Base-by-base conservation (phyloP, 352 stramenopile species). In the Aphanomyces stellatus region DNA sequence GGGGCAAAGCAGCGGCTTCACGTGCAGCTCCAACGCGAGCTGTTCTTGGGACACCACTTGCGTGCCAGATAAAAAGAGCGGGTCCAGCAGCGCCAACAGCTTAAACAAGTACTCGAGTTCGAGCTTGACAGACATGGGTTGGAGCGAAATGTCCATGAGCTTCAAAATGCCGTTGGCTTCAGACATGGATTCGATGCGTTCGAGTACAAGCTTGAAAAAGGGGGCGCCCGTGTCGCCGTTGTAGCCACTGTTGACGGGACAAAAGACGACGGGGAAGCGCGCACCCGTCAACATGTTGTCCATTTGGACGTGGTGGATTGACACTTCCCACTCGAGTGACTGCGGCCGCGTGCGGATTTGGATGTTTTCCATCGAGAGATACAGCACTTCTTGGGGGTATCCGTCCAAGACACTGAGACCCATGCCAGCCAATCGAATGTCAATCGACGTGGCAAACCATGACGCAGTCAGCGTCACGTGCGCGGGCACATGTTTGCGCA, bases 61-160 rank as follows among this genome's bases (percentile, higher is more conserved):
- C 24, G 84, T 65, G 60, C 91, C 83, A 1, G 82, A 90, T 13
- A 86, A 72, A 27, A 95, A 63, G 43, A 89, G 90, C 27, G 84
- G 86, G 31, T 95, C 86, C 27, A 95, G 61, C 41, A 95, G 62
- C 67, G 88, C 89, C 13, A 92, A 74, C 6, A 95, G 75, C 62
- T 81, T 91, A 40, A 93, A 76, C 49, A 95, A 62, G 62, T 91
- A 95, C 65, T 95, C 86, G 33, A 95, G 79, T 71, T 95, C 86
- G 24, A 91, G 76, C 71, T 92, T 91, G 40, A 95, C 71, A 15
- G 80, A 79, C 41, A 92, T 51, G 53, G 82, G 81, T 56, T 78
- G 78, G 22, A 92, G 59, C 34, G 85, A 71, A 35, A 93, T 82
- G n/a, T 93, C 76, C 22, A 93, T 72, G 19, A 93, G 49, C 61